Evolutionary conservation across 2,329 filamentous ascomycete species (phyloP), one percentile per base, ranked within the genome.

Genomic region (Sarocladium oryzae): DNA sequence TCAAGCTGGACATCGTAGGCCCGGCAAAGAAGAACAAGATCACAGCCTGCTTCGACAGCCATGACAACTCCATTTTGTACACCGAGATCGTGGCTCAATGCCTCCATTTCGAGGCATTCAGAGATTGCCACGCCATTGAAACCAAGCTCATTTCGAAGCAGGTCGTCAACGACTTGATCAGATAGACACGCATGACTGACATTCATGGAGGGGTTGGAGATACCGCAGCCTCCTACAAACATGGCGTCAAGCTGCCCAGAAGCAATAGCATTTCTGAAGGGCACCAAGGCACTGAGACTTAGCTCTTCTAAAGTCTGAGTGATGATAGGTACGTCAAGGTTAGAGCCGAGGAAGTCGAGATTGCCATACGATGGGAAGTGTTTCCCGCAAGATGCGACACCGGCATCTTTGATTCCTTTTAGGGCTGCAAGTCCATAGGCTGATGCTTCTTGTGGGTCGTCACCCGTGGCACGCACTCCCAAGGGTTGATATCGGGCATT

Each of bases 291-390:
- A 60, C 86, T 95, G n/a, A 96, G 73, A 56, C 89, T 95, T 40
- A 97, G 75, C 61, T 96, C 91, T 63, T 96, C 92, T 11, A 96
- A 70, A 0, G 91, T 95, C 64, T 97, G 91, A 0, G 90, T 96
- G 59, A 97, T 96, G 55, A 95, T 93, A 13, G 92, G 92, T 26
- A 97, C 90, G 61, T 96, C 91, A 21, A 95, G 73, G 45, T 88
- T 91, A 4, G 90, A 95, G 11, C 90, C 91, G 2, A 95, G 79
- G 60, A 96, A 96, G 65, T 96, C 91, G 16, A 97, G 75, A 60
- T 96, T 96, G 28, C 92, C 92, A 62, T 96, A 97, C 0, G 90
- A 96, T 3, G 92, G 92, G 59, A 97, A 96, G 66, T 97, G 92
- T 66, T 97, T 97, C 52, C 92, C 92, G 62, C 93, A 90, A 0